Base-by-base conservation (phyloP, 306 rosid species). In the Prunus mira region DNA sequence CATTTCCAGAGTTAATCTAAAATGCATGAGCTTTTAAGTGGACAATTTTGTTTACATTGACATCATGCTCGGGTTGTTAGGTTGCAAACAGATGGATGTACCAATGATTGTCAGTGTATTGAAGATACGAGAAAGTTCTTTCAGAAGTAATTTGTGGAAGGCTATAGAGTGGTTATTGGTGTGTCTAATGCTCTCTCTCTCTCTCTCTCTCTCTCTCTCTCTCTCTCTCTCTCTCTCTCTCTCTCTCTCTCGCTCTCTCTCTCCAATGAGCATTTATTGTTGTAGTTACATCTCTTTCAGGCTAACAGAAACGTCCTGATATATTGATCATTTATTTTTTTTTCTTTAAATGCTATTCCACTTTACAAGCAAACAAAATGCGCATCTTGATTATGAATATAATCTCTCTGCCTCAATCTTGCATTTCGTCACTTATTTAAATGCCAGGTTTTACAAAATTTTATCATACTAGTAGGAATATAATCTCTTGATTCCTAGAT, bases 111-210 rank as follows among this genome's bases (percentile, higher is more conserved):
- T 87, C 68, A 77, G 74, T 78, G 78, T 76, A 73, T 65, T 87
- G 86, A 88, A 86, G 90, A 86, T 86, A 80, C 84, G 96, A 77
- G 98, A 93, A 71, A 76, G 82, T 69, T 84, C 87, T 52, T 93
- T 91, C 74, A 84, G 82, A 75, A 75, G 80, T 75, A 64, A 12
- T 73, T 79, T 93, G 66, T 88, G 84, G 85, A 71, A 82, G 82
- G 89, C 91, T 80, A 82, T 86, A 79, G 88, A 85, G 69, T 38
- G 70, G 83, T 69, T 85, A 25, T 82, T 84, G 93, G 97, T 93
- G 79, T 80, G 84, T 70, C 70, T 78, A 24, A 73, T 18, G 28
- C 67, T 73, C 45, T 43, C 54, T 24, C 30, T 22, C 63, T 6
- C 25, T n/a, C 60, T 15, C 56, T 17, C n/a, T 17, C 56, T 14